A percentile compares a stretch with the other conserved stretches of the same genome.
phyloP scores from a whole-genome alignment of 371 early-diverging fungal species.

The Mucor irregularis region DNA sequence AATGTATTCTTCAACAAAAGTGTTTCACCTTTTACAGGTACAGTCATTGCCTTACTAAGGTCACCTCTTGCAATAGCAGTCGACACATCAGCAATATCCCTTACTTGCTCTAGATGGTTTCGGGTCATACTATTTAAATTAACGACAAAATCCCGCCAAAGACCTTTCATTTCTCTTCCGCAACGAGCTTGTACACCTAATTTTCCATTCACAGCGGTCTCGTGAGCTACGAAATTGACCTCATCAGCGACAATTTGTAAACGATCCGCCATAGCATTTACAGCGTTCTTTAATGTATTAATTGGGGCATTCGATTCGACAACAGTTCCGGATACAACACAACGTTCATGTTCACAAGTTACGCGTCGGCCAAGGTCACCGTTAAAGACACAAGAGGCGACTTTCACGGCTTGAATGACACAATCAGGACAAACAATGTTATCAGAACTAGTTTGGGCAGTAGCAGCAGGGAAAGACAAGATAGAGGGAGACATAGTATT shows the following conservation, averaged over 20 bases:
- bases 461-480: conserved; percentile 30
- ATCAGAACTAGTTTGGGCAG: conserved; percentile 28
- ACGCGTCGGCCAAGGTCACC: conserved; percentile 50
- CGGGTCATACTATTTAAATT: conserved; percentile 69
- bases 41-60: conserved; percentile 65
- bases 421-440: conserved; percentile 49
- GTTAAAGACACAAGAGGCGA: conserved; percentile 51
- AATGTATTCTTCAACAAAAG: conserved; percentile 69
- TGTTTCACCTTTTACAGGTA: conserved; percentile 70
- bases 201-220: conserved; percentile 68
- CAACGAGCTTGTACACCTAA: conserved; percentile 65
- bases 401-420: conserved; percentile 47
- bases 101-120: conserved; percentile 69
- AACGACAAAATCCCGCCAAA: conserved; percentile 71
- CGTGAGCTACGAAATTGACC: conserved; percentile 61
- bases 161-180: conserved; percentile 60
- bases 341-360: conserved; percentile 44
- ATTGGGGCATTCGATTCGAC: conserved; percentile 35
- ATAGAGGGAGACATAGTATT: conserved; percentile 29
- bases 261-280: conserved; percentile 70
- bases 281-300: conserved; percentile 53
- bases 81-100: conserved; percentile 75
- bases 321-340: conserved; percentile 24
- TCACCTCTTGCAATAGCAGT: conserved; percentile 75
- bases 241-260: conserved; percentile 57